These are phyloP conservation scores for Pyrus pyrifolia DNA, from an alignment of 306 rosid genomes.

Conservation along the genomic window DNA sequence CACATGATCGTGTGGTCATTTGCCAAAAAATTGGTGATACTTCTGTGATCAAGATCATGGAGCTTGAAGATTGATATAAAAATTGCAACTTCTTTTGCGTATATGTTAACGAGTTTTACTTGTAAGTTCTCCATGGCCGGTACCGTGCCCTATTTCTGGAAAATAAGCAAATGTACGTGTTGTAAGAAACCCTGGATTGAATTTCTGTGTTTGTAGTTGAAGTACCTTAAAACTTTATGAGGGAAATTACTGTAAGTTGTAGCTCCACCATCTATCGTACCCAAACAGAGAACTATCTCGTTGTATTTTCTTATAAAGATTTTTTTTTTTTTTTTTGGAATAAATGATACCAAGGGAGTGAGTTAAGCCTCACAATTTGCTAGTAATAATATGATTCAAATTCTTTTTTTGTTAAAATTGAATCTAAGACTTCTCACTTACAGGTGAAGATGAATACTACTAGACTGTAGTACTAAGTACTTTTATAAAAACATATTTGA, in stretches of 20 bases:
- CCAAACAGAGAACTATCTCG: too few relatives aligned
- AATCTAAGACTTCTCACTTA: too few relatives aligned
- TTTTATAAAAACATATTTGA: too few relatives aligned
- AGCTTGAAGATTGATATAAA: slow-evolving; percentile 66
- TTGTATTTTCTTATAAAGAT: too few relatives aligned
- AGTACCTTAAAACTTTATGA: too few relatives aligned
- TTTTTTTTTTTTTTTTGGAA: too few relatives aligned
- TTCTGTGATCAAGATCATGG: slow-evolving; percentile 80
- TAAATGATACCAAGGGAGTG: too few relatives aligned
- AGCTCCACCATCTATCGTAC: not conserved
- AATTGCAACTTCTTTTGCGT: not conserved
- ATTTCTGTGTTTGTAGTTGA: not conserved
- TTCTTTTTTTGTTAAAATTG: too few relatives aligned
- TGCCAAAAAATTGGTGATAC: slow-evolving; percentile 92
- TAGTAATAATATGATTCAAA: too few relatives aligned
- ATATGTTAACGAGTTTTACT: not conserved
- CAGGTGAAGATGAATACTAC: too few relatives aligned
- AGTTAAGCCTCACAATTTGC: too few relatives aligned
- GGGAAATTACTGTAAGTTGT: not conserved
- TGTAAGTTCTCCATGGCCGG: not conserved
- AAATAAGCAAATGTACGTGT: not conserved
- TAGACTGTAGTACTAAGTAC: too few relatives aligned
- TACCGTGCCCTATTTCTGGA: not conserved
- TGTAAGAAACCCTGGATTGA: not conserved
- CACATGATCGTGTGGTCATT: slow-evolving; percentile 79